Evolutionary conservation across 805 yeast species (phyloP), one percentile per base, ranked within the genome.

Genomic region (Lachancea sp.): DNA sequence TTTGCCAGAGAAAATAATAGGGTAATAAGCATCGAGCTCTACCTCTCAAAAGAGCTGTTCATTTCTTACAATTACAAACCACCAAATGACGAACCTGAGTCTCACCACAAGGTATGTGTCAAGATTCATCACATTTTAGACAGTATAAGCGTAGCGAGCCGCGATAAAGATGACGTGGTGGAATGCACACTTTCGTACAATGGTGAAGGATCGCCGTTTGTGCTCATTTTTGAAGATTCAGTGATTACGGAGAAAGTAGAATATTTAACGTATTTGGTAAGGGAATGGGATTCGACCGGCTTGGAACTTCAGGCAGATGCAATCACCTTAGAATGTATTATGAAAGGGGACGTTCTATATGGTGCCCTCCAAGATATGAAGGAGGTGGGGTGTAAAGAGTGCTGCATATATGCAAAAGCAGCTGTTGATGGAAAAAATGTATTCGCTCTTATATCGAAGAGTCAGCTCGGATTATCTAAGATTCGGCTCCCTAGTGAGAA

Each of bases 391-490:
- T 69, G 80, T 5, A 70, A 71, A 31, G 74, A 72, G 31, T 65
- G 79, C 23, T 72, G 68, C 34, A 37, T 75, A 1, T 74, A 70
- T 50, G 72, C 70, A 6, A 55, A 63, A 5, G 49, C 47, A 6
- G 53, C 46, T 17, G 42, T 51, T 18, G 58, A 58, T 21, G 56
- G 54, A 22, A 52, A 63, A 2, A 58, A 51, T 29, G 48, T 60
- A 2, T 58, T 64, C 30, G 69, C 70, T 3, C 52, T 87, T 39
- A 72, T 83, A 4, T 80, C 92, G 0, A 71, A 70, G 29, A 84
- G 90, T 8, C 83, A 79, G n/a, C 69, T 84, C 34, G 95, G 95
- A 0, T 67, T 70, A 38, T 78, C 85, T 29, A 79, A 81, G 52
- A 65, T 85, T 16, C 69, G 72, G 8, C 70, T 80, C 34, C 95